Evolutionary conservation across 306 rosid genomes (phyloP).

Genomic region (Styphnolobium japonicum): DNA sequence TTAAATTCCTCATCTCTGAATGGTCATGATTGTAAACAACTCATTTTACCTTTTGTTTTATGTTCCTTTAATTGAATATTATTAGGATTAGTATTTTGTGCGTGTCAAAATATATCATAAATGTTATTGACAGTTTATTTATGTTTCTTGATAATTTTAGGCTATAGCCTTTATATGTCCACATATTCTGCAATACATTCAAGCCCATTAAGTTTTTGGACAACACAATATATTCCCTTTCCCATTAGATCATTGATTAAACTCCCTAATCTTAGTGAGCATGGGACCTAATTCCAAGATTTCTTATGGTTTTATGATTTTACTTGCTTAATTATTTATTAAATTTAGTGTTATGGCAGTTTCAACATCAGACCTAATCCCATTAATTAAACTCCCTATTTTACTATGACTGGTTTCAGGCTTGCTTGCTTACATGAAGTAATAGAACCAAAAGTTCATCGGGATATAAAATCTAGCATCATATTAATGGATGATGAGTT

Average conservation of each 20-base stretch:
- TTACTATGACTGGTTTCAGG: constrained; percentile 35
- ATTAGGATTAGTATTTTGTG: background rate
- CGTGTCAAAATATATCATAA: background rate
- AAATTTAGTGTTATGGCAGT: background rate
- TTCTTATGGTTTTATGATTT: too few relatives aligned
- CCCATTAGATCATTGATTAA: background rate
- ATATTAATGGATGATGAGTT: too few relatives aligned
- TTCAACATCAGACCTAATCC: too few relatives aligned
- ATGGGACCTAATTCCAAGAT: background rate
- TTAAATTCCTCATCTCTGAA: background rate
- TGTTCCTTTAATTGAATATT: background rate
- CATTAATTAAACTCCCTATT: too few relatives aligned
- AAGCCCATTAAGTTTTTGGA: background rate
- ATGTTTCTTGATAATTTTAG: background rate
- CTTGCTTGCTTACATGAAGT: constrained; percentile 74
- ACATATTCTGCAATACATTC: background rate
- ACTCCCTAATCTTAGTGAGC: background rate
- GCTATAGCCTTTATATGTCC: background rate
- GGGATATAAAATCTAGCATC: constrained; percentile 74
- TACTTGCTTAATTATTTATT: background rate
- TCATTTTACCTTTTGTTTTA: background rate
- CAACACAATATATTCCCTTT: background rate
- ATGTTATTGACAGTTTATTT: background rate
- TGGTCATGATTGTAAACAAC: background rate
- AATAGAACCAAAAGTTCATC: constrained; percentile 76